These are phyloP conservation scores for Penicillium goetzii DNA, from an alignment of 495 filamentous ascomycete species.

Conservation along the genomic window DNA sequence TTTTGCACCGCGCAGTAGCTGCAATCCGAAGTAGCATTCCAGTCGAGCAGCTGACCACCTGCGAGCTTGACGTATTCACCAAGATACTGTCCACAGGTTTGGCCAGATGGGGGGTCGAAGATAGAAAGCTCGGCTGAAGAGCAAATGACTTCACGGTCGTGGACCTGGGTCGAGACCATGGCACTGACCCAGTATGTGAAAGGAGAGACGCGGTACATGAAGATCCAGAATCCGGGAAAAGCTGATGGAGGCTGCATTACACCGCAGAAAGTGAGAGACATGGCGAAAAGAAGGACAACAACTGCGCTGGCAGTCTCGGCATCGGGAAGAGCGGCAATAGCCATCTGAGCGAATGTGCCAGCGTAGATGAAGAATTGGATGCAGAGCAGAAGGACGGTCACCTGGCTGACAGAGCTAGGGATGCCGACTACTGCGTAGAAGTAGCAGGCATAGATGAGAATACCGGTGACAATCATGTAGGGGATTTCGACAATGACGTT, in stretches of 20 bases:
- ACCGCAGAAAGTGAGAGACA: slow-evolving; percentile 59
- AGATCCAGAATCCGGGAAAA: slow-evolving; percentile 63
- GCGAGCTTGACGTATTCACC: slow-evolving; percentile 30
- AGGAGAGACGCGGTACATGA: slow-evolving; percentile 55
- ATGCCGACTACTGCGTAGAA: slow-evolving; percentile 52
- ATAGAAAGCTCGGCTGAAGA: slow-evolving; percentile 55
- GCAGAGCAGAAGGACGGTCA: slow-evolving; percentile 55
- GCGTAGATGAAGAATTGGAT: slow-evolving; percentile 55
- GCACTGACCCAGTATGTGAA: slow-evolving; percentile 61
- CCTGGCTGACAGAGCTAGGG: slow-evolving; percentile 47
- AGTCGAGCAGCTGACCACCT: slow-evolving; percentile 41
- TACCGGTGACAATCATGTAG: slow-evolving; percentile 47
- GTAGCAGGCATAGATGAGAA: slow-evolving; percentile 51
- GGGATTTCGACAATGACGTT: slow-evolving; percentile 62
- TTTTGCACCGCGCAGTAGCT: slow-evolving; percentile 44
- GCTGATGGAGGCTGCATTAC: slow-evolving; percentile 63
- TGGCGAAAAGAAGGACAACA: slow-evolving; percentile 58
- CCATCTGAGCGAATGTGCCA: slow-evolving; percentile 57
- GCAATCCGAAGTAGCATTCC: slow-evolving; percentile 40
- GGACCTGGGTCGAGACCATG: slow-evolving; percentile 58
- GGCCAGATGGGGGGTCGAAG: slow-evolving; percentile 52
- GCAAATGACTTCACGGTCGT: slow-evolving; percentile 58
- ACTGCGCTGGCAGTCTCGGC: slow-evolving; percentile 58
- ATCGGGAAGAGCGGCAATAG: slow-evolving; percentile 58
- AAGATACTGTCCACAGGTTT: slow-evolving; percentile 58